These are phyloP conservation scores for Thymus quinquecostatus DNA, from an alignment of 257 asterid species.

Conservation along the genomic window DNA sequence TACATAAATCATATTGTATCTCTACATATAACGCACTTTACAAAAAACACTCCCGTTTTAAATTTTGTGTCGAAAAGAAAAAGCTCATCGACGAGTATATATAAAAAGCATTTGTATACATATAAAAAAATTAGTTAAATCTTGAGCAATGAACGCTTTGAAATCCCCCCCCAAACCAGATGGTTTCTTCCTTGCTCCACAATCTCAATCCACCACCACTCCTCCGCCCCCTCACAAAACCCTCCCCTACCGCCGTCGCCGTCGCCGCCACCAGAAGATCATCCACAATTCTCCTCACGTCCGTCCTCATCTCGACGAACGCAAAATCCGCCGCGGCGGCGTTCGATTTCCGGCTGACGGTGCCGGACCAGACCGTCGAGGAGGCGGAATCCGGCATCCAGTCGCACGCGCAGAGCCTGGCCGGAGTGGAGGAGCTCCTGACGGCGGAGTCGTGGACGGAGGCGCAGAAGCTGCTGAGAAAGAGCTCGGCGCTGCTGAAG, in stretches of 20 bases:
- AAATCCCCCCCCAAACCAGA: not conserved
- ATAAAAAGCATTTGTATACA: too few relatives aligned
- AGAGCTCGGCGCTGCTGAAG: slow-evolving; percentile 55
- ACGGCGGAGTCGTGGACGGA: slow-evolving; percentile 59
- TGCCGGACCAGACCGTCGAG: slow-evolving; percentile 66
- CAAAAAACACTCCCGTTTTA: too few relatives aligned
- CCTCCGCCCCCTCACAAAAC: slow-evolving; percentile 22
- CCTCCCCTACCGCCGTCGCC: slow-evolving; percentile 25
- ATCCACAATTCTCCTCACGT: slow-evolving; percentile 9
- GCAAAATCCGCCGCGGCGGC: slow-evolving; percentile 35
- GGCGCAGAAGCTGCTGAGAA: slow-evolving; percentile 58
- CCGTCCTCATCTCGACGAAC: slow-evolving; percentile 22
- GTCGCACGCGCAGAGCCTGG: slow-evolving; percentile 45
- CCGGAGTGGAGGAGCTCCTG: slow-evolving; percentile 51
- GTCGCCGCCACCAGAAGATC: slow-evolving; percentile 39
- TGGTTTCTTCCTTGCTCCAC: slow-evolving; percentile 26
- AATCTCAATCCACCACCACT: slow-evolving; percentile 25
- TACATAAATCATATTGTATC: too few relatives aligned
- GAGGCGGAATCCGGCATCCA: slow-evolving; percentile 57
- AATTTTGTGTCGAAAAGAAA: too few relatives aligned
- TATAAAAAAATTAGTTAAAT: not conserved
- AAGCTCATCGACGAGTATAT: too few relatives aligned
- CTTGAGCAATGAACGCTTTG: not conserved
- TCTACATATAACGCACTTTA: too few relatives aligned
- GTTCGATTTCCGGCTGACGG: slow-evolving; percentile 60